Evolutionary conservation across 78 protist genomes (phyloP).

Genomic region (Polysphondylium violaceum): DNA sequence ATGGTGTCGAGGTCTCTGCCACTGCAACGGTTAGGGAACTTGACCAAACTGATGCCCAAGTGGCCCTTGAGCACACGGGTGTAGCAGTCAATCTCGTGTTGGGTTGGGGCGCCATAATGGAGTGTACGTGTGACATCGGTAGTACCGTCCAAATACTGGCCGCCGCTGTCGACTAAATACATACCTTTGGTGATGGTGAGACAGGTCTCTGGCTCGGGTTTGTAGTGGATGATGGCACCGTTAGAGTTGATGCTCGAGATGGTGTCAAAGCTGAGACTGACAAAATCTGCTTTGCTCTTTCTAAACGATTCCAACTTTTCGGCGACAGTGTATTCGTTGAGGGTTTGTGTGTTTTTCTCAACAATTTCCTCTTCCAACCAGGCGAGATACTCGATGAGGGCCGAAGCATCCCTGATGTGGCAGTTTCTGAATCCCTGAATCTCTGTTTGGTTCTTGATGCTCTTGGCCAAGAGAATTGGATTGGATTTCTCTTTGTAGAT

Average conservation of each 20-base stretch:
- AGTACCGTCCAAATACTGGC: slow-evolving; percentile 95
- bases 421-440: slow-evolving; percentile 85
- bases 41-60: slow-evolving; percentile 80
- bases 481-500: slow-evolving; percentile 32
- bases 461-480: slow-evolving; percentile 83
- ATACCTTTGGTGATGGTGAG: slow-evolving; percentile 14
- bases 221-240: slow-evolving; percentile 97
- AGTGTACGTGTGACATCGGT: slow-evolving; percentile 98
- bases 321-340: slow-evolving; percentile 61
- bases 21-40: slow-evolving; percentile 90
- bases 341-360: not conserved
- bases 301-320: slow-evolving; percentile 74
- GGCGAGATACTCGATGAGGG: slow-evolving; percentile 83
- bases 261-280: slow-evolving; percentile 76
- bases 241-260: slow-evolving; percentile 87
- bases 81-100: slow-evolving; percentile 80
- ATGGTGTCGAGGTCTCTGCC: slow-evolving; percentile 82
- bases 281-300: slow-evolving; percentile 71
- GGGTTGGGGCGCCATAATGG: slow-evolving; percentile 90
- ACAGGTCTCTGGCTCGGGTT: slow-evolving; percentile 62
- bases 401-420: slow-evolving; percentile 91
- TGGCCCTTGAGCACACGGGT: slow-evolving; percentile 94
- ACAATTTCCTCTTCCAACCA: slow-evolving; percentile 85
- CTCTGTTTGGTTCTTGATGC: slow-evolving; percentile 91
- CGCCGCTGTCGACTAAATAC: slow-evolving; percentile 94